A percentile compares a stretch with the other conserved stretches of the same genome.
These are phyloP conservation scores for Paramecium sexaurelia DNA, from an alignment of 73 alveolate genomes.

Conservation along the genomic window DNA sequence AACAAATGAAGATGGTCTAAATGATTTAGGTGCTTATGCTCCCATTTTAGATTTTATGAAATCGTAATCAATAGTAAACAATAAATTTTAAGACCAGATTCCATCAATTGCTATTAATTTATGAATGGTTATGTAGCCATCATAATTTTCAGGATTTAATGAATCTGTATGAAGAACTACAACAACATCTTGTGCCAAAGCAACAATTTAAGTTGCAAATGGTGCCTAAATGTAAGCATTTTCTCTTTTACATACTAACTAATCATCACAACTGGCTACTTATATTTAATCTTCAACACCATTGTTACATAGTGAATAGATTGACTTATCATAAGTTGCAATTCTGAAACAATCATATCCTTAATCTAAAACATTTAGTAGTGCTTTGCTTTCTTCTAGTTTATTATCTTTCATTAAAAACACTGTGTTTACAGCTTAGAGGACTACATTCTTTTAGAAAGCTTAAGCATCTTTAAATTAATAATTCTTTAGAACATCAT, in stretches of 20 bases:
- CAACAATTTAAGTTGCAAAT: neutral
- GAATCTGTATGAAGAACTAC: neutral
- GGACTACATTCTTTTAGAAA: neutral
- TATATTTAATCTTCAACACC: constrained; percentile 15
- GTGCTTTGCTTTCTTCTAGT: neutral
- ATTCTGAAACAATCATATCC: neutral
- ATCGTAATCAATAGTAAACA: neutral
- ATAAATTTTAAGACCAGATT: neutral
- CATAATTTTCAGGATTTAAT: neutral
- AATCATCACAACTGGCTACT: neutral
- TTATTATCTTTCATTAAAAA: neutral
- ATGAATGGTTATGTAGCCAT: neutral
- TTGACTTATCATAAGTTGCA: neutral
- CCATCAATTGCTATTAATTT: neutral
- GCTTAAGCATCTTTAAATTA: neutral
- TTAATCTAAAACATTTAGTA: neutral
- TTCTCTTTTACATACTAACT: neutral
- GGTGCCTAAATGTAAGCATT: neutral
- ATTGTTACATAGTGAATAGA: neutral
- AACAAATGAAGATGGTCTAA: neutral
- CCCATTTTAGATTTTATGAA: neutral
- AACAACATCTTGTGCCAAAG: neutral
- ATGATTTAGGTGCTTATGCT: neutral
- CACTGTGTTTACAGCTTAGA: neutral
- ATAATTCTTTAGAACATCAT: neutral